Percentiles rank a stretch among this genome's conserved stretches.
Conservation (phyloP, 1,284 basidiomycete genomes). For the Grifola frondosa region DNA sequence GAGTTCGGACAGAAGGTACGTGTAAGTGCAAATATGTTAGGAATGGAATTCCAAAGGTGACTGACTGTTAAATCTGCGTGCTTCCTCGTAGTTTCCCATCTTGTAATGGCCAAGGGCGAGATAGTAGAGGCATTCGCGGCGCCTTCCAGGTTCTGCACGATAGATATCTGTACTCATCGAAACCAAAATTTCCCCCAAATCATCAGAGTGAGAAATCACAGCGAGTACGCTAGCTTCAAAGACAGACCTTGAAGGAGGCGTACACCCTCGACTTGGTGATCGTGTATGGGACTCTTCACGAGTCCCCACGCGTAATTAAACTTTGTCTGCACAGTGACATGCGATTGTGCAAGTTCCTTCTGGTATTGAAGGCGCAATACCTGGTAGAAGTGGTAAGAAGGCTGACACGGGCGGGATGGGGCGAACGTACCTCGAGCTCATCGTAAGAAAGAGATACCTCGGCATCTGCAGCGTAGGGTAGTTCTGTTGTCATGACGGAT, state of each 20-base stretch:
- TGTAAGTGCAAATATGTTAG: background rate
- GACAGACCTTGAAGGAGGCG: constrained; percentile 83
- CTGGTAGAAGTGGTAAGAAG: constrained; percentile 37
- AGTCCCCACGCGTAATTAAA: constrained; percentile 99
- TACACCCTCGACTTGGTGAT: constrained; percentile 90
- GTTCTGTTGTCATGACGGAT: constrained; percentile 69
- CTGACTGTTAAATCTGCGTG: constrained; percentile 90
- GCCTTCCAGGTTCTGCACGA: constrained; percentile 80
- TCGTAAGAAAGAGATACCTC: constrained; percentile 86
- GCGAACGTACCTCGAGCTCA: constrained; percentile 74
- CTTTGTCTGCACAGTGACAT: constrained; percentile 93
- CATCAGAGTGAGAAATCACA: too few relatives aligned
- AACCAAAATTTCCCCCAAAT: background rate
- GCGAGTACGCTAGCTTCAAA: background rate
- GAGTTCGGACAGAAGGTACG: background rate
- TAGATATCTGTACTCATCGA: constrained; percentile 74
- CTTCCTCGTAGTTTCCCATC: constrained; percentile 94
- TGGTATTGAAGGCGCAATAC: constrained; percentile 86
- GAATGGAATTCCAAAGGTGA: constrained; percentile 1
- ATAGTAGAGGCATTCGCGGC: constrained; percentile 97
- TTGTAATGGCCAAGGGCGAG: constrained; percentile 97
- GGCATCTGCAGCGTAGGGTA: constrained; percentile 97
- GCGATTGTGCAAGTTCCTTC: constrained; percentile 80
- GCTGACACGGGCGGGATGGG: constrained; percentile 1
- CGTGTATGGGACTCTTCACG: constrained; percentile 82